Percentiles rank a stretch among this genome's conserved stretches.
Evolutionary conservation across 2,329 filamentous ascomycete species (phyloP).

Genomic region (Salinomyces thailandicus): DNA sequence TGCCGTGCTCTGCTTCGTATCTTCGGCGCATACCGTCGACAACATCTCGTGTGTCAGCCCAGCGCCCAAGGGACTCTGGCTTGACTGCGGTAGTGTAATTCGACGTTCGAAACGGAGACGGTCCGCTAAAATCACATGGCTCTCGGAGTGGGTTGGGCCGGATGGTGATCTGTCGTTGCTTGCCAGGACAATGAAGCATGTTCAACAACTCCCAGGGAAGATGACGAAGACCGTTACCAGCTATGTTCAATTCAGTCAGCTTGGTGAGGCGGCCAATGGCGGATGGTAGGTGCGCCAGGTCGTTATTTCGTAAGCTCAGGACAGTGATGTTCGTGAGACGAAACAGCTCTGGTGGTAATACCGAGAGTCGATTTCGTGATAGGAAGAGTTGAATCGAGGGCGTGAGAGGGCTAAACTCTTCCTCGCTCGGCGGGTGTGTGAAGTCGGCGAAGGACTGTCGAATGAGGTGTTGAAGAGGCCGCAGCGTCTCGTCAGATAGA

Average conservation of each 20-base stretch:
- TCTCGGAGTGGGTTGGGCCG: constrained; percentile 52
- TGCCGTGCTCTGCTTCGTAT: constrained; percentile 5
- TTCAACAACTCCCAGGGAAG: constrained; percentile 55
- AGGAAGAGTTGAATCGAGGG: constrained; percentile 53
- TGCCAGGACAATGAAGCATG: constrained; percentile 37
- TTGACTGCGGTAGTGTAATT: constrained; percentile 3
- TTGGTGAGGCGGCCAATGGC: constrained; percentile 48
- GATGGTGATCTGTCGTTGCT: constrained; percentile 44
- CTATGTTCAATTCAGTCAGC: constrained; percentile 54
- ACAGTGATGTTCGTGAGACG: constrained; percentile 51
- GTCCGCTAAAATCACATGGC: constrained; percentile 10
- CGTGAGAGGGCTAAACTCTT: constrained; percentile 49
- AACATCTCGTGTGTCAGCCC: constrained; percentile 9
- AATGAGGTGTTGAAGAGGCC: constrained; percentile 39
- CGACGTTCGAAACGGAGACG: constrained; percentile 7
- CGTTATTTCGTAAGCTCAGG: constrained; percentile 56
- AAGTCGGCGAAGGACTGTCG: constrained; percentile 18
- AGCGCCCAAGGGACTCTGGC: constrained; percentile 8
- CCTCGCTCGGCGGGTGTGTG: constrained; percentile 35
- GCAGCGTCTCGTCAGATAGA: constrained; percentile 48
- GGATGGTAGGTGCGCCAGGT: constrained; percentile 50
- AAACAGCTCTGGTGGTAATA: constrained; percentile 52
- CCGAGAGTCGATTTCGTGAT: constrained; percentile 46
- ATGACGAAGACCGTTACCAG: constrained; percentile 50
- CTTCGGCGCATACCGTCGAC: constrained; percentile 6